Base-by-base conservation (phyloP, 2,329 filamentous ascomycete genomes). In the Trichoderma koningiopsis region DNA sequence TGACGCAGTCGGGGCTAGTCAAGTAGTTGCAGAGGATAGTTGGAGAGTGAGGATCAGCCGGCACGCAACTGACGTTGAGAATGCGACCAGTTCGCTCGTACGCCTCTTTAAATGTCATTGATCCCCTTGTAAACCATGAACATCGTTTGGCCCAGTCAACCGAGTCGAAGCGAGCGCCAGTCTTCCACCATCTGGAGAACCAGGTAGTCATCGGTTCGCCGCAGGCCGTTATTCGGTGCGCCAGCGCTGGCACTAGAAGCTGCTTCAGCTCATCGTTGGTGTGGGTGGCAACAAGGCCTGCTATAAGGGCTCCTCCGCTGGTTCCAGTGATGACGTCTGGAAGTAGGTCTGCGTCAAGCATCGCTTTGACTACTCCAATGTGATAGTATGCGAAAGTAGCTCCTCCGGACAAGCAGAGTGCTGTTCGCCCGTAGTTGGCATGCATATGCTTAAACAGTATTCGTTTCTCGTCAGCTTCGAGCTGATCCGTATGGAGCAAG, bases 381-480 rank as follows among this genome's bases (percentile, higher is more conserved):
- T 99, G 96, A 78, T 98, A 98, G 78, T 97, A 98, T 5, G 96
- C 94, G 80, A 99, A 97, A 0, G 92, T 92, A 4, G 95, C 96
- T 0, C 96, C 96, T 2, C 96, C 96, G 5, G 94, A 97, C 1
- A 99, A 83, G 77, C 95, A 99, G 3, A 99, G 84, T 0, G 96
- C 96, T 7, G 95, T 97, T 35, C 95, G 90, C 35, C 96, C 96
- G 75, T 92, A 97, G 78, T 98, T 98, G 68, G 92, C 92, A 70
- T 93, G 89, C 52, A 97, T 84, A 71, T 96, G 91, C 78, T 95
- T 96, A 83, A 97, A 97, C 57, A 97, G 84, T 5, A 84, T 83
- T 59, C 92, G 87, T 81, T 97, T 98, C 77, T 91, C 89, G 29
- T 94, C 90, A 22, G 85, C 78, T 5, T 86, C 83, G 37, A 97